A percentile compares a stretch with the other conserved stretches of the same genome.
Evolutionary conservation across 192 early-diverging fungal genomes (phyloP).

Genomic region (Coemansia sp.): DNA sequence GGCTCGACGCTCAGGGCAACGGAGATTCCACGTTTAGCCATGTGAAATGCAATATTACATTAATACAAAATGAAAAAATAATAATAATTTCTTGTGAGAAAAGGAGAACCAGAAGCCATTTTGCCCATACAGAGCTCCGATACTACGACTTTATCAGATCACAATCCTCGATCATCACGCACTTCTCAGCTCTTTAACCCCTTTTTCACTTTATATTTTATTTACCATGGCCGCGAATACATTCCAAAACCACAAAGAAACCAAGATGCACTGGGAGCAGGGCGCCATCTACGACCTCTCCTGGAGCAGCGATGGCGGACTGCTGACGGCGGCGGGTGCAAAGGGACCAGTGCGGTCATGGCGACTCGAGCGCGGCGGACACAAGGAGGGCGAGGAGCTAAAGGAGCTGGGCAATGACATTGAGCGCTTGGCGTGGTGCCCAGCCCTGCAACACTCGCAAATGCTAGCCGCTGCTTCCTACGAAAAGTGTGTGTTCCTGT

Average conservation of each 20-base stretch:
- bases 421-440: conserved; percentile 47
- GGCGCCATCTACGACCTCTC: conserved; percentile 45
- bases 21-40: conserved; percentile 10
- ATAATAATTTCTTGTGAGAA: background rate
- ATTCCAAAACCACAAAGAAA: conserved; percentile 36
- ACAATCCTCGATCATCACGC: background rate
- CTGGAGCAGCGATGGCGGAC: conserved; percentile 56
- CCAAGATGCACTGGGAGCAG: conserved; percentile 49
- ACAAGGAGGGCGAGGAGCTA: conserved; percentile 56
- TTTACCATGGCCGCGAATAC: conserved; percentile 1
- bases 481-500: conserved; percentile 40
- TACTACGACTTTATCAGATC: too few relatives aligned
- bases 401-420: conserved; percentile 29
- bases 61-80: too few relatives aligned
- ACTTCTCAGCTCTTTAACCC: too few relatives aligned
- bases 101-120: background rate
- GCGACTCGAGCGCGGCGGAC: conserved; percentile 48
- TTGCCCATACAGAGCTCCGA: too few relatives aligned
- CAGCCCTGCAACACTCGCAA: conserved; percentile 14
- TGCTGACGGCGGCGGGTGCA: conserved; percentile 40
- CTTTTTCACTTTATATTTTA: background rate
- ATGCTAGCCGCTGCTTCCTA: conserved; percentile 40
- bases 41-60: background rate
- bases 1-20: conserved; percentile 8
- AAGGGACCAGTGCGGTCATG: conserved; percentile 43